phyloP scores from a whole-genome alignment of 192 early-diverging fungal genomes.

The Spizellomyces sp. region DNA sequence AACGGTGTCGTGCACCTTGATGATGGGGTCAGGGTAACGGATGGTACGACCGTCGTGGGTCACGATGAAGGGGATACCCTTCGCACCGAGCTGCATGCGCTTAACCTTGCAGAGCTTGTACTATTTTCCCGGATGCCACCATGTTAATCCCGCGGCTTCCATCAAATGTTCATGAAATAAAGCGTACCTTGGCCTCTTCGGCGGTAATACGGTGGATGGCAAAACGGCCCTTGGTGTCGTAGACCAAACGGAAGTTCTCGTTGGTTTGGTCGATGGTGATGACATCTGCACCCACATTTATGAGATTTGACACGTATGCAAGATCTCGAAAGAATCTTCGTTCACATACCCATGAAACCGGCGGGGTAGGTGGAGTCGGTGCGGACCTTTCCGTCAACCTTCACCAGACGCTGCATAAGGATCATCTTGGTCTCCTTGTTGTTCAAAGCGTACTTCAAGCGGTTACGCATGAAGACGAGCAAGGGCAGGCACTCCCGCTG shows the following conservation, averaged over 20 bases:
- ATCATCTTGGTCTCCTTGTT: slow-evolving; percentile 94
- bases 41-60: slow-evolving; percentile 99
- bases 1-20: slow-evolving; percentile 99
- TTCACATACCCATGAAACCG: slow-evolving; percentile 90
- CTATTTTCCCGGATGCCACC: neutral
- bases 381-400: slow-evolving; percentile 98
- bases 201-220: slow-evolving; percentile 98
- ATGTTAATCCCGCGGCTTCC: too few species aligned
- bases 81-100: slow-evolving; percentile 90
- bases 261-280: slow-evolving; percentile 93
- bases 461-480: slow-evolving; percentile 98
- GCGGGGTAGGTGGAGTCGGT: slow-evolving; percentile 96
- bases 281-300: slow-evolving; percentile 64
- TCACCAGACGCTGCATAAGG: slow-evolving; percentile 97
- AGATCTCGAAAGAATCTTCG: slow-evolving; percentile 31
- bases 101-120: slow-evolving; percentile 99
- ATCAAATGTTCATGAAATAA: neutral
- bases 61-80: slow-evolving; percentile 93
- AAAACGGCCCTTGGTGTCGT: slow-evolving; percentile 99
- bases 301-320: slow-evolving; percentile 14
- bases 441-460: slow-evolving; percentile 99
- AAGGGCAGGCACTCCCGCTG: slow-evolving; percentile 98
- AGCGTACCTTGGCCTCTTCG: slow-evolving; percentile 84
- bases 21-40: slow-evolving; percentile 98
- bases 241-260: slow-evolving; percentile 99